These are phyloP conservation scores for Talaromyces islandicus DNA, from an alignment of 2,329 filamentous ascomycete genomes.

Conservation along the genomic window DNA sequence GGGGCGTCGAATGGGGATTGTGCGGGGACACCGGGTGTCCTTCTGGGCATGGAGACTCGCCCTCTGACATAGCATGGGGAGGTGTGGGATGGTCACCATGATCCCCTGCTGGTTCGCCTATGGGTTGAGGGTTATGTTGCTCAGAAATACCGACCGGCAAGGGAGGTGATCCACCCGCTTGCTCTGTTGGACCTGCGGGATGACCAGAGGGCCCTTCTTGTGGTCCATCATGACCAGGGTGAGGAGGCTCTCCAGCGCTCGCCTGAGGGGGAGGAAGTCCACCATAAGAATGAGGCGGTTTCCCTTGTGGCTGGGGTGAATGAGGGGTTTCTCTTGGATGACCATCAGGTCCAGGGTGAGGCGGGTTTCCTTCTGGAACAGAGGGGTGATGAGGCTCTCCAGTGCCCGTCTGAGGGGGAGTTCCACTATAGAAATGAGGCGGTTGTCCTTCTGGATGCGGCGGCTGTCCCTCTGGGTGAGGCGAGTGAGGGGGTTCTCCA, in stretches of 20 bases:
- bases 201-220: background rate
- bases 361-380: background rate
- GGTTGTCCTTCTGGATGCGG: background rate
- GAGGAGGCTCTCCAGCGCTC: background rate
- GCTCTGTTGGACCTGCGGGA: background rate
- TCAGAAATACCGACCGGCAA: background rate
- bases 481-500: background rate
- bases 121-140: background rate
- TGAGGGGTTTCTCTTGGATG: background rate
- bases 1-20: background rate
- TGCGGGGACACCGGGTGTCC: background rate
- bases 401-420: background rate
- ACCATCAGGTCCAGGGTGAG: background rate
- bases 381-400: background rate
- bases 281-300: background rate
- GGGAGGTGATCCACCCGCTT: background rate
- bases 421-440: background rate
- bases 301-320: background rate
- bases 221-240: background rate
- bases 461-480: background rate
- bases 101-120: background rate
- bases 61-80: background rate
- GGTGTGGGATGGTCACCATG: background rate
- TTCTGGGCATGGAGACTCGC: background rate
- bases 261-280: background rate